Evolutionary conservation across 2,329 filamentous ascomycete genomes (phyloP).

Genomic region (Simplicillium aogashimaense): DNA sequence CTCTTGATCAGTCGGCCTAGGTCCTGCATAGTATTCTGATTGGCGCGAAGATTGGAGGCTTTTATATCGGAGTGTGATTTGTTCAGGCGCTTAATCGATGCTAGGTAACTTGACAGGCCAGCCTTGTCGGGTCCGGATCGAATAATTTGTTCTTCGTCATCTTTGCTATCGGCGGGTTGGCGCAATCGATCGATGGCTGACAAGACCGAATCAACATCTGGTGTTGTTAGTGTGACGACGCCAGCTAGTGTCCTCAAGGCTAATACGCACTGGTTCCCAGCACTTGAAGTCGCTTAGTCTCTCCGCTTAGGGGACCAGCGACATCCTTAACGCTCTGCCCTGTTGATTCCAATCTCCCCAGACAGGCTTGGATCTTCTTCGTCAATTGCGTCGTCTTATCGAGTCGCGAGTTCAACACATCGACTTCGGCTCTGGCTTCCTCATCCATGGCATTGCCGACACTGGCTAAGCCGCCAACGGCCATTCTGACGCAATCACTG

Average conservation of each 20-base stretch:
- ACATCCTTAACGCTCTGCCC: conserved; percentile 88
- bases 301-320: conserved; percentile 83
- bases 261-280: conserved; percentile 60
- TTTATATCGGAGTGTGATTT: conserved; percentile 78
- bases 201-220: conserved; percentile 78
- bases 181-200: conserved; percentile 80
- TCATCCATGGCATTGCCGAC: conserved; percentile 48
- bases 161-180: conserved; percentile 86
- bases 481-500: conserved; percentile 26
- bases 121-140: conserved; percentile 75
- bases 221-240: conserved; percentile 7
- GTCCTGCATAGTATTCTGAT: conserved; percentile 79
- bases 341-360: conserved; percentile 74
- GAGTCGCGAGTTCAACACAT: conserved; percentile 62
- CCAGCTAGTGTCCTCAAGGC: not conserved
- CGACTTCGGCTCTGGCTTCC: conserved; percentile 59
- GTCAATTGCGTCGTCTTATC: conserved; percentile 90
- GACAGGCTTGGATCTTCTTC: conserved; percentile 87
- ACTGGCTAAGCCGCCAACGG: conserved; percentile 35
- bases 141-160: conserved; percentile 85
- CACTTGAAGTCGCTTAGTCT: conserved; percentile 83
- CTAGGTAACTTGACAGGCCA: conserved; percentile 75
- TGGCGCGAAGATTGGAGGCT: conserved; percentile 82
- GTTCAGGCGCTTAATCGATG: conserved; percentile 79
- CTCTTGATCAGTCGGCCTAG: conserved; percentile 67